Evolutionary conservation across 768 basidiomycete genomes (phyloP), one percentile per base, ranked within the genome.

Genomic region (Holtermannia corniformis): DNA sequence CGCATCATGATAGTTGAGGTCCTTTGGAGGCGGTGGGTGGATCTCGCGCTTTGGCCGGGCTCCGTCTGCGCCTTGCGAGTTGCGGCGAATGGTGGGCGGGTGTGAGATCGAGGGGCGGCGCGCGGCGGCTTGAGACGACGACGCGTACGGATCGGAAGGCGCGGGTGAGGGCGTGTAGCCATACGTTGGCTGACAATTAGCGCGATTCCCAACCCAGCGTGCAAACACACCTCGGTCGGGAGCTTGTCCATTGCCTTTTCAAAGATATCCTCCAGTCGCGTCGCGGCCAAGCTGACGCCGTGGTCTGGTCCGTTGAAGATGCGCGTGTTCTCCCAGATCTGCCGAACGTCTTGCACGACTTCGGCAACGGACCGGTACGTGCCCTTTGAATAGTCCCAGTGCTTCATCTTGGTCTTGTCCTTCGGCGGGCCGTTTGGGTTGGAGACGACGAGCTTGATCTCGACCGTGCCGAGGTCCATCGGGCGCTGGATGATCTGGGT

Each of bases 281-380:
- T 85, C 13, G 87, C 93, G 78, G 85, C 85, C n/a, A 72, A 67
- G 2, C 82, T 79, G 42, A 97, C 79, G 24, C 77, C 74, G 68
- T 96, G 92, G 49, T 90, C 87, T 2, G 84, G 83, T 1, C 95
- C 95, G 70, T 99, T 99, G 79, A 97, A 99, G 2, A 82, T 82
- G 41, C 82, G 72, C 53, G 86, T 87, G 65, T 99, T 99, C 58
- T 79, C 78, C 74, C 92, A 90, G 54, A 97, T 84, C 51, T 87
- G 78, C 44, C 87, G 82, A 41, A 99, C 82, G 68, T 99, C 95
- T 19, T 75, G 74, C 32, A 85, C 77, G 65, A 97, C 90, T 62
- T 92, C 86, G 49, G 87, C 84, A 3, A 83, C 81, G 53, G 71
- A 81, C 48, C 73, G 59, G 65, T 96, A 97, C 24, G 54, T 57